phyloP scores from a whole-genome alignment of 331 rosid genomes.

The Quercus phellos region DNA sequence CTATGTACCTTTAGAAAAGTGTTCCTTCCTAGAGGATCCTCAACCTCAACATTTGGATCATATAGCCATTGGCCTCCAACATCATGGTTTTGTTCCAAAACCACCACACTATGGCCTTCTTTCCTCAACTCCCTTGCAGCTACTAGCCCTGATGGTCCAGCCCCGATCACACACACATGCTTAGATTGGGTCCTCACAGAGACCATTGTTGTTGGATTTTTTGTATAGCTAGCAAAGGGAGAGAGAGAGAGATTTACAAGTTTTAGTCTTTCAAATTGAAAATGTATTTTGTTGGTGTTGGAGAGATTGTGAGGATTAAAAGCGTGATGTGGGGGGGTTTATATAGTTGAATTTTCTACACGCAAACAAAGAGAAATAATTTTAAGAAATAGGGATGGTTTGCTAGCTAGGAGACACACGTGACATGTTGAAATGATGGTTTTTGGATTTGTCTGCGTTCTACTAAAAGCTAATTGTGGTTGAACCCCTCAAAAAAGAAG shows the following conservation, averaged over 20 bases:
- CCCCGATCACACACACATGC: conserved; percentile 80
- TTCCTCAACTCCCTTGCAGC: conserved; percentile 77
- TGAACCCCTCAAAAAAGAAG: too few relatives aligned
- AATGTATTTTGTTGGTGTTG: conserved; percentile 15
- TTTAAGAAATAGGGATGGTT: conserved; percentile 37
- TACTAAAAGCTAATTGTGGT: background rate
- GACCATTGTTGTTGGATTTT: conserved; percentile 35
- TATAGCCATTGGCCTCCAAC: conserved; percentile 97
- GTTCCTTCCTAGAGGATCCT: conserved; percentile 62
- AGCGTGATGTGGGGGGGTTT: conserved; percentile 19
- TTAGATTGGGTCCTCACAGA: conserved; percentile 41
- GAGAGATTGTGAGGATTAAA: background rate
- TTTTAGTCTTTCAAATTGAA: background rate
- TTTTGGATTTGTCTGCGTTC: conserved; percentile 34
- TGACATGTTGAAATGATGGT: conserved; percentile 36
- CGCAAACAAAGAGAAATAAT: conserved; percentile 27
- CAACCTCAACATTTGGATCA: conserved; percentile 52
- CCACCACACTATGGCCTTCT: conserved; percentile 69
- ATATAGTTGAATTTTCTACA: conserved; percentile 25
- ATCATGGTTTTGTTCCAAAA: conserved; percentile 75
- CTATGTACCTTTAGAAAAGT: conserved; percentile 55
- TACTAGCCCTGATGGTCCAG: conserved; percentile 84
- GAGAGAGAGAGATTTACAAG: background rate
- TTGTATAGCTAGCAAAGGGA: background rate
- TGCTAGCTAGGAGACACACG: conserved; percentile 53